Base-by-base conservation (phyloP, 1,284 basidiomycete genomes). In the Boletellus dicymbophilus region DNA sequence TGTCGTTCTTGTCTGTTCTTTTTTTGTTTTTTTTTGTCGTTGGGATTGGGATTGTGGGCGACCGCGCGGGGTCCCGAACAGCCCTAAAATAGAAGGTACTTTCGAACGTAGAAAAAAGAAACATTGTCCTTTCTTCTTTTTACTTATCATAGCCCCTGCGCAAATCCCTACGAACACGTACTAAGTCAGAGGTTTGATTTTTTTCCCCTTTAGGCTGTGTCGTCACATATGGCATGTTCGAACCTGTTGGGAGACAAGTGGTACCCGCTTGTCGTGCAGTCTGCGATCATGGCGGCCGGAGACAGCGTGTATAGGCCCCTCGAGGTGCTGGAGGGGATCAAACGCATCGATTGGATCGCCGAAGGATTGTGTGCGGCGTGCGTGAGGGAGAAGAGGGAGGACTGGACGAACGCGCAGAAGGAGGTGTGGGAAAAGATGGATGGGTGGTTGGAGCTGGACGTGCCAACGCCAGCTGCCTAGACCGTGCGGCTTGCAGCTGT, bases 221-320 rank as follows among this genome's bases (percentile, higher is more conserved):
- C 83, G 15, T 69, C 74, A 3, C 87, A 89, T 61, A 87, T 88
- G 84, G 70, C 68, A 3, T 90, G 88, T 64, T 88, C 85, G 10
- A 81, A 87, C 60, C 67, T 81, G 0, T 75, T 89, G 48, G 87
- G 85, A 1, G 82, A 84, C 49, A 73, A 68, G 44, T 90, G 87
- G 87, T 85, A 88, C 76, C 57, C 73, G 15, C 70, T 81, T 31
- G 84, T 89, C 12, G 84, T 85, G 34, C 71, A 78, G 40, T 83
- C 82, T 12, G 84, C 85, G 1, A 72, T 89, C 22, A n/a, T n/a
- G n/a, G n/a, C n/a, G n/a, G 69, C 70, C 10, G 69, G 74, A 47
- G 77, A 77, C 45, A 79, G 80, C 15, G 81, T 84, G 40, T 85
- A 80, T 52, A 81, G 79, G 48, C 86, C 88, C 20, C 71, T 90